Conservation (phyloP, 257 asterid species). For the Nicotiana tomentosiformis region DNA sequence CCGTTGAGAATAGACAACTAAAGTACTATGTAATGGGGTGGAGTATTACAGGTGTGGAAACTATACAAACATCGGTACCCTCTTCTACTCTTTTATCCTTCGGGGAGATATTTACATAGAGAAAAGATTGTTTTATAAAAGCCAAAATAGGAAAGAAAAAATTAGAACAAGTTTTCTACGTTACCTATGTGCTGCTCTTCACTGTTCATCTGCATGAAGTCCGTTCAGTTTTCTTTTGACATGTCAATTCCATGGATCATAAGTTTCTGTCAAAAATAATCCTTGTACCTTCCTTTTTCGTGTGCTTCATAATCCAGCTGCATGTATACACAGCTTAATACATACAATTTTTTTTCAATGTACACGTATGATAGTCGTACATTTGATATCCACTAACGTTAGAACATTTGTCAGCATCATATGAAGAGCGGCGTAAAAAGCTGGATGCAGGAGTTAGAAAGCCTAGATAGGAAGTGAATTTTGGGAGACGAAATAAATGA, state of each 20-base stretch:
- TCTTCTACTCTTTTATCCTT: not conserved
- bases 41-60: not conserved
- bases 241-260: not conserved
- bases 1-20: not conserved
- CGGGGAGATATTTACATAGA: not conserved
- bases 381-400: not conserved
- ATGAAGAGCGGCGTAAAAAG: constrained; percentile 76
- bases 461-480: constrained; percentile 9
- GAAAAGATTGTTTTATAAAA: not conserved
- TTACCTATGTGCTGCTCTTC: not conserved
- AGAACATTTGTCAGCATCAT: constrained; percentile 61
- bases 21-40: not conserved
- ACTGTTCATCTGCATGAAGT: not conserved
- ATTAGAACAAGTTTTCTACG: no score
- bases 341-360: no score
- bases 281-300: not conserved
- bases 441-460: constrained; percentile 20
- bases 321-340: not conserved
- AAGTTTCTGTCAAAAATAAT: not conserved
- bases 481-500: not conserved
- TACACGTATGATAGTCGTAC: not conserved
- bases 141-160: not conserved
- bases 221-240: not conserved
- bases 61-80: not conserved
- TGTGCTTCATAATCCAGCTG: not conserved